These are phyloP conservation scores for Candida chilensis DNA, from an alignment of 805 yeast species.

Conservation along the genomic window DNA sequence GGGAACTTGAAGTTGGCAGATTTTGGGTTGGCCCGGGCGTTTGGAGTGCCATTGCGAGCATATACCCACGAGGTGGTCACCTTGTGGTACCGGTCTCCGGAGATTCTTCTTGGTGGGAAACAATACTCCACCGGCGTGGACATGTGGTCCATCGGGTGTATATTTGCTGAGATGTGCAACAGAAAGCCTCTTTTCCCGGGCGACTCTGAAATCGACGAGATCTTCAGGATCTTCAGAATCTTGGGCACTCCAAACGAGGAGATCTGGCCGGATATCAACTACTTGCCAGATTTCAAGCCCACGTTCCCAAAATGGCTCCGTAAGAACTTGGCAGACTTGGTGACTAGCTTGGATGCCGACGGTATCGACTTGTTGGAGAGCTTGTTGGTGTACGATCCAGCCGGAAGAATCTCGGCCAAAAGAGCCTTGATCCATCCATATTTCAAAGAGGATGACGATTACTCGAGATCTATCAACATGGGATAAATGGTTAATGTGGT, in stretches of 20 bases:
- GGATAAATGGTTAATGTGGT: no score
- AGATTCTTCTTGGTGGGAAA: conserved; percentile 88
- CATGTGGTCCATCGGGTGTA: conserved; percentile 98
- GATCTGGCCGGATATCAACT: conserved; percentile 88
- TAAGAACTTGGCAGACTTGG: conserved; percentile 59
- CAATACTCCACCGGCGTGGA: conserved; percentile 98
- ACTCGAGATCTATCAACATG: conserved; percentile 28
- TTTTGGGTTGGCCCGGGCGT: conserved; percentile 94
- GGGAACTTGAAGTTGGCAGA: conserved; percentile 89
- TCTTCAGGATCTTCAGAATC: conserved; percentile 83
- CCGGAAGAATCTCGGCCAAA: conserved; percentile 87
- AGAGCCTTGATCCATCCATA: conserved; percentile 87
- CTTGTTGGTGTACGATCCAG: conserved; percentile 86
- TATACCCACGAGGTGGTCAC: conserved; percentile 98
- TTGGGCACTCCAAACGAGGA: conserved; percentile 94
- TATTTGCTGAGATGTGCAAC: conserved; percentile 95
- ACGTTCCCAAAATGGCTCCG: conserved; percentile 88
- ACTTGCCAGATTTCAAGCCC: conserved; percentile 87
- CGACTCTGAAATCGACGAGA: conserved; percentile 95
- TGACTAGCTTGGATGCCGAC: conserved; percentile 71
- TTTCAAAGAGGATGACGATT: conserved; percentile 48
- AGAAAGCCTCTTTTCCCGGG: conserved; percentile 95
- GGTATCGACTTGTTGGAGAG: conserved; percentile 80
- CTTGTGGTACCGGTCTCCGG: conserved; percentile 96
- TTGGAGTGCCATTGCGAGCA: conserved; percentile 94